Base-by-base conservation (phyloP, 2,329 filamentous ascomycete genomes). In the Penicillium aurantiogriseum region DNA sequence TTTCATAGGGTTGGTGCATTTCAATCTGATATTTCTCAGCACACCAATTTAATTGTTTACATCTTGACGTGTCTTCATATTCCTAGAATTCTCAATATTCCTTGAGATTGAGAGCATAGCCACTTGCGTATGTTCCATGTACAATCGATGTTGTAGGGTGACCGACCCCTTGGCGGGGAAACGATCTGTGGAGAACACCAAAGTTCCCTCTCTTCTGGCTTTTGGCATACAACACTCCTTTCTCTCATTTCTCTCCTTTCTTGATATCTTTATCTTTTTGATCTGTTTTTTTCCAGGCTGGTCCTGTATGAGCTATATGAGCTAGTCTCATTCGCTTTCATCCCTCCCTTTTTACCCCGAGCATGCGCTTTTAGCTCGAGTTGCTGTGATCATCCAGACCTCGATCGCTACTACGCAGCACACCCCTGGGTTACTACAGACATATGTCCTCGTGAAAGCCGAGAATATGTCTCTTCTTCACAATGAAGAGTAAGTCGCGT, bases 401-500 rank as follows among this genome's bases (percentile, higher is more conserved):
- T 36, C 50, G 31, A 53, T 58, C 50, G 33, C 56, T 38, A 54
- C 31, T 40, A 51, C 44, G 27, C 35, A 48, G 42, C 23, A 31
- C 39, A 31, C 35, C n/a, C 19, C 9, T 53, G 15, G 40, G 10
- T 47, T 6, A 38, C 25, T 38, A 39, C 48, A 54, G 36, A 44
- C 43, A 25, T 23, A 45, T 40, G 25, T 43, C 47, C 44, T 35
- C 21, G 27, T 17, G 44, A 38, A 13, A 47, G 31, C 36, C 17
- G 23, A 3, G 45, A 71, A 64, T 25, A 81, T 81, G 79, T 78
- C 79, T 64, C 75, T 81, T 57, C 73, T 81, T 61, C 78, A 80
- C 63, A 80, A 80, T 61, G 79, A 81, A 76, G 79, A 81, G 79
- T 81, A 74, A 55, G 78, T 73, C 33, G 33, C 19, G 29, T 23